phyloP scores from a whole-genome alignment of 1,284 basidiomycete species.

The Farysia itapuensis region DNA sequence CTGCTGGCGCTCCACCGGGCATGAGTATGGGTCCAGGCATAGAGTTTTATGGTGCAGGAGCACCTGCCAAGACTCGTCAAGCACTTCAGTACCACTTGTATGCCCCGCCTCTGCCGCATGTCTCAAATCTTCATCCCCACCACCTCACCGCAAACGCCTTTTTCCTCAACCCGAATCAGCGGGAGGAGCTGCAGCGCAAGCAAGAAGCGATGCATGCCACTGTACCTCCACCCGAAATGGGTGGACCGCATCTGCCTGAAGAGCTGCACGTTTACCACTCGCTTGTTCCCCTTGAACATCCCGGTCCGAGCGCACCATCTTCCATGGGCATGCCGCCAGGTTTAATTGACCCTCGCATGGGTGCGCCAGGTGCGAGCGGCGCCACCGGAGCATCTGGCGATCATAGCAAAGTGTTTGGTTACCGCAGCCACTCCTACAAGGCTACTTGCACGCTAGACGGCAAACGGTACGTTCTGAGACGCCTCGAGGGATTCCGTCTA shows the following conservation, averaged over 20 bases:
- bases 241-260: conserved; percentile 72
- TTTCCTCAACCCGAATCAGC: conserved; percentile 74
- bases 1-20: conserved; percentile 22
- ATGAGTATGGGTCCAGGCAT: conserved; percentile 29
- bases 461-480: conserved; percentile 73
- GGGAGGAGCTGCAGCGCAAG: conserved; percentile 77
- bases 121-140: conserved; percentile 62
- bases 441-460: conserved; percentile 80
- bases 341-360: conserved; percentile 46
- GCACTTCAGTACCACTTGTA: conserved; percentile 89
- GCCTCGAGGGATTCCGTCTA: conserved; percentile 86
- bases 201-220: conserved; percentile 72
- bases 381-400: conserved; percentile 49
- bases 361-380: conserved; percentile 33
- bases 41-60: conserved; percentile 30
- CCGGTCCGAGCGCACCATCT: conserved; percentile 24
- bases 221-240: conserved; percentile 48
- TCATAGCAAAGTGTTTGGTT: conserved; percentile 63
- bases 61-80: conserved; percentile 40
- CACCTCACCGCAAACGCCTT: conserved; percentile 63
- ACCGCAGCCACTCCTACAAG: conserved; percentile 76
- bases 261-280: conserved; percentile 90
- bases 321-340: conserved; percentile 26
- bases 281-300: conserved; percentile 73
- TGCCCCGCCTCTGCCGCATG: conserved; percentile 68